A percentile compares a stretch with the other conserved stretches of the same genome.
These are phyloP conservation scores for Aspergillus diversus DNA, from an alignment of 495 filamentous ascomycete genomes.

Conservation along the genomic window DNA sequence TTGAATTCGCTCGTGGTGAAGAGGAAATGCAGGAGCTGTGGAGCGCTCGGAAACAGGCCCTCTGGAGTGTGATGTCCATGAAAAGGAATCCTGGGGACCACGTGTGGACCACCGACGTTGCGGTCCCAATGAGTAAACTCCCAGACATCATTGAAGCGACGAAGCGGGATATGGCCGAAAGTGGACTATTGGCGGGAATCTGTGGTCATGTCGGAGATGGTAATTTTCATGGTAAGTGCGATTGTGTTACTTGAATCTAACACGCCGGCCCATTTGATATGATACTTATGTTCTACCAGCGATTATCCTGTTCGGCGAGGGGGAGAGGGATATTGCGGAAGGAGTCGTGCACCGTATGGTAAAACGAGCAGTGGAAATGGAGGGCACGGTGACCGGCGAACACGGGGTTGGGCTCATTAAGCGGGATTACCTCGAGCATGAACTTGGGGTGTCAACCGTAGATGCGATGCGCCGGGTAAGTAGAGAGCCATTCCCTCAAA, in stretches of 20 bases:
- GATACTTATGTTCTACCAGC: conserved; percentile 7
- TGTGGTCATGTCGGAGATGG: conserved; percentile 73
- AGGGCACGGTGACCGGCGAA: conserved; percentile 67
- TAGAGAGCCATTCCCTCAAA: conserved; percentile 15
- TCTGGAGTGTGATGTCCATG: conserved; percentile 66
- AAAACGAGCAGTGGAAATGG: conserved; percentile 64
- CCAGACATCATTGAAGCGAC: conserved; percentile 67
- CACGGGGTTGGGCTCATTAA: conserved; percentile 66
- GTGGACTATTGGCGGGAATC: conserved; percentile 60
- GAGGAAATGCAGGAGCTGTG: conserved; percentile 63
- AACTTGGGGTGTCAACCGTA: conserved; percentile 36
- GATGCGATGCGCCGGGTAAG: conserved; percentile 67
- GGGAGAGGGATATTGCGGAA: conserved; percentile 52
- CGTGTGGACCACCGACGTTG: conserved; percentile 70
- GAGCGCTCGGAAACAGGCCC: conserved; percentile 62
- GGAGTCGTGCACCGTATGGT: conserved; percentile 62
- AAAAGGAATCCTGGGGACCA: conserved; percentile 56
- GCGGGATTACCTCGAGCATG: conserved; percentile 57
- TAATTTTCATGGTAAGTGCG: conserved; percentile 61
- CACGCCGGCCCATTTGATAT: not conserved
- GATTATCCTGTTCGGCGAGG: conserved; percentile 43
- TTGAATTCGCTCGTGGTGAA: conserved; percentile 62
- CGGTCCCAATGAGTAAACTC: conserved; percentile 64
- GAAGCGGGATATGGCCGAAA: conserved; percentile 59
- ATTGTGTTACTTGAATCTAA: not conserved